These are phyloP conservation scores for Zygoascus biomembranicola DNA, from an alignment of 805 yeast species.

Conservation along the genomic window DNA sequence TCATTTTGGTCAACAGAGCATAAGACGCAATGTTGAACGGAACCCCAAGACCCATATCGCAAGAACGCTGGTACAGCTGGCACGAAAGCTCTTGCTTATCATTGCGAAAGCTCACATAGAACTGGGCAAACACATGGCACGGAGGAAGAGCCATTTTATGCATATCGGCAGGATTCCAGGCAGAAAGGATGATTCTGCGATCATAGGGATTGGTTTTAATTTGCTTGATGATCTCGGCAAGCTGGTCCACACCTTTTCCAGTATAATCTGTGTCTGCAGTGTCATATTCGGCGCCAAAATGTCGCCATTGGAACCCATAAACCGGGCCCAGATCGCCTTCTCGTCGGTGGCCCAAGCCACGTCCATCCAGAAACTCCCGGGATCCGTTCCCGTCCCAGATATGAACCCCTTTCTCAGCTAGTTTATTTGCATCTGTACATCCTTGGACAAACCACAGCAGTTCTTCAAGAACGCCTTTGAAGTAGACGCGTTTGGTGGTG, in stretches of 20 bases:
- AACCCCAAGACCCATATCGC: slow-evolving; percentile 99
- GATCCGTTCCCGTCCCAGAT: slow-evolving; percentile 99
- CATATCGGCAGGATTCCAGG: slow-evolving; percentile 98
- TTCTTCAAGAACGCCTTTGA: slow-evolving; percentile 83
- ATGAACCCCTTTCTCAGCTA: slow-evolving; percentile 79
- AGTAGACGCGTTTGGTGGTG: slow-evolving; percentile 88
- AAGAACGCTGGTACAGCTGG: slow-evolving; percentile 89
- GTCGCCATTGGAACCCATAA: slow-evolving; percentile 99
- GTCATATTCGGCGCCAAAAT: slow-evolving; percentile 87
- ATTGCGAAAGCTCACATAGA: slow-evolving; percentile 80
- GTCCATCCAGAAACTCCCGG: slow-evolving; percentile 74
- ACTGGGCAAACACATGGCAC: slow-evolving; percentile 94
- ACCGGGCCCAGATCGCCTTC: slow-evolving; percentile 98
- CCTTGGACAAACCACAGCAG: slow-evolving; percentile 90
- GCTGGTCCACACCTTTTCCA: slow-evolving; percentile 86
- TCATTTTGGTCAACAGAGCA: slow-evolving; percentile 86
- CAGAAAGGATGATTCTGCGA: slow-evolving; percentile 87
- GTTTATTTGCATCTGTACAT: slow-evolving; percentile 73
- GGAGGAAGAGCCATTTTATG: slow-evolving; percentile 96
- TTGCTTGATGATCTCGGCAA: slow-evolving; percentile 67
- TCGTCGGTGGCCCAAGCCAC: slow-evolving; percentile 71
- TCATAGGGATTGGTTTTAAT: slow-evolving; percentile 87
- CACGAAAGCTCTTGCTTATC: slow-evolving; percentile 70
- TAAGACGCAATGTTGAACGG: slow-evolving; percentile 98
- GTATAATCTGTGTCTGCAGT: slow-evolving; percentile 84